phyloP scores from a whole-genome alignment of 805 yeast genomes.

The Metschnikowia dekortorum region DNA sequence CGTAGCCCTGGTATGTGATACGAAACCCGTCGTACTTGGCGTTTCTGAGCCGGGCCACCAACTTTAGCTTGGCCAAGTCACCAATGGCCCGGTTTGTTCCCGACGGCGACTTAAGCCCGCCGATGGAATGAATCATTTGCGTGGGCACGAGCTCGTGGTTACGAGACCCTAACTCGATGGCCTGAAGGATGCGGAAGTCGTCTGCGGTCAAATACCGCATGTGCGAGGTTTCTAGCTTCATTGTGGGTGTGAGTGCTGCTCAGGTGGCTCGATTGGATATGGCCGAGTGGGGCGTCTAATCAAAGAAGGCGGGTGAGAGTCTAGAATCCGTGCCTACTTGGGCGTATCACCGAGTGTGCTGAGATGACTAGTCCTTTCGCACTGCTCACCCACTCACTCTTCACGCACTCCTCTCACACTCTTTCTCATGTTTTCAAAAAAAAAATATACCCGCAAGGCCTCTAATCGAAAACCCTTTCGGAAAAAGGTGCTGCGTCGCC shows the following conservation, averaged over 20 bases:
- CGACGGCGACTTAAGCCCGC: constrained; percentile 70
- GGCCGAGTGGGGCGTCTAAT: neutral
- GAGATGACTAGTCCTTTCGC: neutral
- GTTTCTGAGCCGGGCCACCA: constrained; percentile 75
- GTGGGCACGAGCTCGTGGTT: constrained; percentile 96
- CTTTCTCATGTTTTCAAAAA: constrained; percentile 13
- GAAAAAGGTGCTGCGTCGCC: constrained; percentile 4
- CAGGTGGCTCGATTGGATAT: too few species aligned
- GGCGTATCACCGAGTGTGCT: too few species aligned
- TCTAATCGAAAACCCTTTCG: constrained; percentile 7
- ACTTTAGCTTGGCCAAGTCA: constrained; percentile 80
- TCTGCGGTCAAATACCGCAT: constrained; percentile 90
- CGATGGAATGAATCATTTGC: constrained; percentile 69
- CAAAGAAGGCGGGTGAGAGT: too few species aligned
- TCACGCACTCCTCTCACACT: neutral
- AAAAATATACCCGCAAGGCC: constrained; percentile 9
- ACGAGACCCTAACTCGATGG: constrained; percentile 84
- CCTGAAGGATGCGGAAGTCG: constrained; percentile 85
- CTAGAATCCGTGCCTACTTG: too few species aligned
- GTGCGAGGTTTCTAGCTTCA: constrained; percentile 91
- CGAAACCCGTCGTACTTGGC: constrained; percentile 95
- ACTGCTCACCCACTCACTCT: neutral
- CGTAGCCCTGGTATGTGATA: constrained; percentile 84
- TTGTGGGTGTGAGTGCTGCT: constrained; percentile 19
- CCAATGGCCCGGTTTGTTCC: constrained; percentile 75